Evolutionary conservation across 257 asterid genomes (phyloP), one percentile per base, ranked within the genome.

Genomic region (Euphrasia confusa): DNA sequence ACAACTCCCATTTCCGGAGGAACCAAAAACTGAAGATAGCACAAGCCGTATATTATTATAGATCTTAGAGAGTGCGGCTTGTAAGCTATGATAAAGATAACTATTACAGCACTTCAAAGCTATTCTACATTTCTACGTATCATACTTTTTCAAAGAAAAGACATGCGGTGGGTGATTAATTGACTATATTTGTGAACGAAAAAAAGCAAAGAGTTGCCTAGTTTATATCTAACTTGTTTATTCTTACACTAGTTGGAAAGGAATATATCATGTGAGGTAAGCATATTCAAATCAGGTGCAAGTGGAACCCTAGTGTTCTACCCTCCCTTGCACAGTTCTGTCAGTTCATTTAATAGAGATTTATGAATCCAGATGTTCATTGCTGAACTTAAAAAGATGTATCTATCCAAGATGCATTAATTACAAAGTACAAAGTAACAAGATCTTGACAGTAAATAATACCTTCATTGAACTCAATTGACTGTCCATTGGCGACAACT

Each of bases 1-100:
- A 58, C 95, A 86, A 77, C 89, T 86, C 54, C 89, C 95, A 72
- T 83, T 84, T 69, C 90, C 97, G 60, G 88, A 64, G 68, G 86
- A 74, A 67, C 85, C 85, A 74, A 84, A 89, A 68, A 59, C 99
- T 92, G 90, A 48, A 74, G 54, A 42, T 74, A 63, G 44, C 10
- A 72, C 8, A 63, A 4, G 30, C 7, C 60, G 47, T 10, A 65
- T 48, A 54, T 30, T 5, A 60, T 44, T 52, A 67, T 49, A 58
- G 61, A 64, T 33, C 72, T 68, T 55, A 61, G 70, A 58, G 50
- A 15, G 58, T 45, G 71, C 57, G 37, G 57, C 60, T 42, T 18
- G 30, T n/a, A 54, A 61, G 68, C 30, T 30, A 12, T 15, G 26
- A 49, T n/a, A 2, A 53, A 24, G 10, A 1, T 27, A 24, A 24